These are phyloP conservation scores for Termitomyces sp. DNA, from an alignment of 768 basidiomycete species.

Conservation along the genomic window DNA sequence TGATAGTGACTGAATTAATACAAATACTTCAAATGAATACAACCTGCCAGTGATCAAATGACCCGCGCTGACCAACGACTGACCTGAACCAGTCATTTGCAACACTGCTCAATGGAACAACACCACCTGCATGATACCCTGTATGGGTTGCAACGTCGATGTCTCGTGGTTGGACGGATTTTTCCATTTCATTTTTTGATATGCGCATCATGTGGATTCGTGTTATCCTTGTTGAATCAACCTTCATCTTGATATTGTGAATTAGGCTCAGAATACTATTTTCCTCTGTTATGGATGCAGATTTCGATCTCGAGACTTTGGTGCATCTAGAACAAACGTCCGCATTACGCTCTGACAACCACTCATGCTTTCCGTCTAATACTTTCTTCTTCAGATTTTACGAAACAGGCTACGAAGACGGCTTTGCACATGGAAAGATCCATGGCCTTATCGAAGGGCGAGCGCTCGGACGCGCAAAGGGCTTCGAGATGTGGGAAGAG, in stretches of 20 bases:
- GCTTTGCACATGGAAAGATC: slow-evolving; percentile 78
- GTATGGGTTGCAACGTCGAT: too few relatives aligned
- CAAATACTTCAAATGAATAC: too few relatives aligned
- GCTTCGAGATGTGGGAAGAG: slow-evolving; percentile 97
- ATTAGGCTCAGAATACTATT: background rate
- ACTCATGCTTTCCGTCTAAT: slow-evolving; percentile 1
- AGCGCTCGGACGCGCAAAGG: slow-evolving; percentile 82
- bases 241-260: background rate
- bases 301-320: slow-evolving; percentile 55
- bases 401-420: slow-evolving; percentile 68
- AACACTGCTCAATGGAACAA: too few relatives aligned
- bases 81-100: too few relatives aligned
- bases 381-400: slow-evolving; percentile 56
- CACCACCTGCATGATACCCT: too few relatives aligned
- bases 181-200: too few relatives aligned
- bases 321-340: slow-evolving; percentile 62
- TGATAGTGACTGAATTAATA: too few relatives aligned
- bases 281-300: slow-evolving; percentile 20
- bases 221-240: background rate
- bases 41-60: too few relatives aligned
- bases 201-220: too few relatives aligned
- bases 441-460: slow-evolving; percentile 92
- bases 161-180: too few relatives aligned
- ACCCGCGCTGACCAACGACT: too few relatives aligned
- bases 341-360: slow-evolving; percentile 14